phyloP scores from a whole-genome alignment of 2,329 filamentous ascomycete species.

The Aquanectria penicillioides region DNA sequence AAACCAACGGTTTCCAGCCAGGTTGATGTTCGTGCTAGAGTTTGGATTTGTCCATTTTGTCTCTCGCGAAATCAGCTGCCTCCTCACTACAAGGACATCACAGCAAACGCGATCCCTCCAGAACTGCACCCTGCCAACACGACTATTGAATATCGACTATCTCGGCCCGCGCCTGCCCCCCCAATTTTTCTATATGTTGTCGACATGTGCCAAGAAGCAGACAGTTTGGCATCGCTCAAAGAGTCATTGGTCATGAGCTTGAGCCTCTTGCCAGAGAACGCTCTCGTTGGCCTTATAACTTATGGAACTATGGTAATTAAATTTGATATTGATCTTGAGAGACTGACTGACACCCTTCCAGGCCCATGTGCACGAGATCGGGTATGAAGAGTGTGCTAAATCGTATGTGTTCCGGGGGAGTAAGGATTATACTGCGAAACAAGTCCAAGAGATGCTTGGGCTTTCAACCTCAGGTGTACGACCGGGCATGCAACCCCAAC shows the following conservation, averaged over 20 bases:
- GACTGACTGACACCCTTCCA: conserved; percentile 48
- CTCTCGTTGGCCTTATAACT: conserved; percentile 84
- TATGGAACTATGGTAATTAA: conserved; percentile 87
- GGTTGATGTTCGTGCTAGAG: conserved; percentile 82
- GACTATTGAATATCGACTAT: conserved; percentile 89
- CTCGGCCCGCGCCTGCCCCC: conserved; percentile 83
- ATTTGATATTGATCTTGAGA: not conserved
- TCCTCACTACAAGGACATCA: conserved; percentile 91
- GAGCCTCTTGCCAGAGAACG: conserved; percentile 82
- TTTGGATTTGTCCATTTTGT: conserved; percentile 93
- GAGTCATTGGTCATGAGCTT: conserved; percentile 89
- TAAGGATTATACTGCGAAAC: conserved; percentile 98
- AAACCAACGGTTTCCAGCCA: conserved; percentile 64
- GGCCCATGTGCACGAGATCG: conserved; percentile 97
- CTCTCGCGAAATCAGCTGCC: conserved; percentile 84
- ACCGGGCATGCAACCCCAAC: conserved; percentile 78
- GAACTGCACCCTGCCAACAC: conserved; percentile 85
- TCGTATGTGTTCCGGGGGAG: conserved; percentile 98
- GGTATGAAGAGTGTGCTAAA: conserved; percentile 97
- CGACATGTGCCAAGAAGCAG: conserved; percentile 88
- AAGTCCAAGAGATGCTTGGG: conserved; percentile 99
- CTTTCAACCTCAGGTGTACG: conserved; percentile 77
- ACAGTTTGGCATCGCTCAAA: conserved; percentile 83
- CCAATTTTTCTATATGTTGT: conserved; percentile 90
- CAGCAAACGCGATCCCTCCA: conserved; percentile 81